These are phyloP conservation scores for Pholiota microspora DNA, from an alignment of 768 basidiomycete genomes.

Conservation along the genomic window DNA sequence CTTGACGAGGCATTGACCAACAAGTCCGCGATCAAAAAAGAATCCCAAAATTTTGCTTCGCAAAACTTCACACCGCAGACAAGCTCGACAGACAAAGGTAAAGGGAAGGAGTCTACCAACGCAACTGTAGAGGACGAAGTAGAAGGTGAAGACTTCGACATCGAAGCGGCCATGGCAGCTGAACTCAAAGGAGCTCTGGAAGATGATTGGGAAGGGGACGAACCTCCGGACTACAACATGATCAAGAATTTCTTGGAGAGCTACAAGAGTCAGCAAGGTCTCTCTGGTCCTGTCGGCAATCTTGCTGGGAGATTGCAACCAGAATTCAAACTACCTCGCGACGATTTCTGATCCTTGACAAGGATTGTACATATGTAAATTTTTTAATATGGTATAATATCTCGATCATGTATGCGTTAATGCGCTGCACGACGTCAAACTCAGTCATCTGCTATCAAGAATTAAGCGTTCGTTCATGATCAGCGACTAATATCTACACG, in stretches of 20 bases:
- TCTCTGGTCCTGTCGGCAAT: slow-evolving; percentile 90
- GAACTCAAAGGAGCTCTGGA: slow-evolving; percentile 72
- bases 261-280: slow-evolving; percentile 87
- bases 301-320: slow-evolving; percentile 82
- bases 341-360: slow-evolving; percentile 39
- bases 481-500: too few relatives aligned
- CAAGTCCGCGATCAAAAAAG: slow-evolving; percentile 3
- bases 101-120: slow-evolving; percentile 24
- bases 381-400: too few relatives aligned
- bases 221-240: slow-evolving; percentile 76
- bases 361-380: neutral
- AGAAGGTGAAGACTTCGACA: slow-evolving; percentile 54
- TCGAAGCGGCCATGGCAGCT: slow-evolving; percentile 87
- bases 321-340: slow-evolving; percentile 72
- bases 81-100: slow-evolving; percentile 45
- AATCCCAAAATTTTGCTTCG: neutral
- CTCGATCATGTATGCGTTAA: too few relatives aligned
- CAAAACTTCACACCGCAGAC: slow-evolving; percentile 22
- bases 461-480: too few relatives aligned
- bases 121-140: slow-evolving; percentile 24
- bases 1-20: slow-evolving; percentile 82
- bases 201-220: slow-evolving; percentile 49
- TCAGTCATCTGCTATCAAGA: too few relatives aligned
- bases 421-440: too few relatives aligned
- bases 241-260: slow-evolving; percentile 98